Evolutionary conservation across 192 early-diverging fungal genomes (phyloP).

Genomic region (Dimargaris cristalligena): DNA sequence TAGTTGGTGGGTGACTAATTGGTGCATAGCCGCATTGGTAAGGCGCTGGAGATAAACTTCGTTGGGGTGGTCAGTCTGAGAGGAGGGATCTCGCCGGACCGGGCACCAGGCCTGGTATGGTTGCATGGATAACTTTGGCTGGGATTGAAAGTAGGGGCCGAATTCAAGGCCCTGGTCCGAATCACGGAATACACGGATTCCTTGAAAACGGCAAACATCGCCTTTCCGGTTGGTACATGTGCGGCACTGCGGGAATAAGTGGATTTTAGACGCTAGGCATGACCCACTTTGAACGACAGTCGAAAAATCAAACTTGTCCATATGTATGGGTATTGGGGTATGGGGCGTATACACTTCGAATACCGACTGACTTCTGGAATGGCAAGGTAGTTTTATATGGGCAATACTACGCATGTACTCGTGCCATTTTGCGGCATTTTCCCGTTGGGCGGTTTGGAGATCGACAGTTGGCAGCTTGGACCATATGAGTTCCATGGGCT

Average conservation of each 20-base stretch:
- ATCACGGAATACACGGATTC: neutral
- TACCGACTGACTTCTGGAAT: neutral
- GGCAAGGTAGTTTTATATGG: neutral
- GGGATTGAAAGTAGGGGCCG: slow-evolving; percentile 1
- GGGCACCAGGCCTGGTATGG: neutral
- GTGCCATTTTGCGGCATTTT: neutral
- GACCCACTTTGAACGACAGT: neutral
- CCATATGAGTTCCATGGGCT: no score
- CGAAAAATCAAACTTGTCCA: no score
- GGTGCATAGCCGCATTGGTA: neutral
- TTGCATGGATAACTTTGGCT: neutral
- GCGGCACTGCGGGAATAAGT: neutral
- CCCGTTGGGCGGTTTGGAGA: neutral
- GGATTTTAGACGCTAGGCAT: neutral
- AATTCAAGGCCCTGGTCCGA: neutral
- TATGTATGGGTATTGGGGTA: neutral
- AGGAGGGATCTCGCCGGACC: slow-evolving; percentile 1
- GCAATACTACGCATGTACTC: neutral
- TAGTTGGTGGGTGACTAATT: neutral
- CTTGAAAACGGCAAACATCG: slow-evolving; percentile 7
- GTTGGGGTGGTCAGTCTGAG: neutral
- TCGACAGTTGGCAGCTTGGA: neutral
- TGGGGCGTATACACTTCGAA: neutral
- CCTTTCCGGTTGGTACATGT: neutral
- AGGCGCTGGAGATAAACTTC: neutral